phyloP scores from a whole-genome alignment of 352 stramenopile species.

The Phytophthora europaea region DNA sequence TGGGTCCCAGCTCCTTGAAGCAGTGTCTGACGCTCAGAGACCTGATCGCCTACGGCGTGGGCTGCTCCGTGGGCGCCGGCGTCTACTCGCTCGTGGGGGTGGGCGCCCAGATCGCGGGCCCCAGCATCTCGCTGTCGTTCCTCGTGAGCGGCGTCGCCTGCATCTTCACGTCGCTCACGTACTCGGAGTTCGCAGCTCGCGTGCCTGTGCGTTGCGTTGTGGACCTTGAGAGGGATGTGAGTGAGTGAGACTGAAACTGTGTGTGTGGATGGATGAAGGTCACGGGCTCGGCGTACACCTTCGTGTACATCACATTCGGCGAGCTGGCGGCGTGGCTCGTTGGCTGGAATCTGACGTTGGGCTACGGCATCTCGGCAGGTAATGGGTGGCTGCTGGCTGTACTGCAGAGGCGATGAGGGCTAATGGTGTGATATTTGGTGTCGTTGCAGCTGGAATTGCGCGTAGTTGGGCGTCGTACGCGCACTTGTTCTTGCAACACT shows the following conservation, averaged over 20 bases:
- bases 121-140: constrained; percentile 93
- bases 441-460: constrained; percentile 81
- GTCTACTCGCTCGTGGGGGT: constrained; percentile 94
- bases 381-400: not conserved
- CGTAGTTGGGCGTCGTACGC: constrained; percentile 93
- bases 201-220: constrained; percentile 67
- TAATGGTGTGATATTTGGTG: not conserved
- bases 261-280: constrained; percentile 51
- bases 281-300: constrained; percentile 92
- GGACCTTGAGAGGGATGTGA: not conserved
- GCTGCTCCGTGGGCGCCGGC: constrained; percentile 92
- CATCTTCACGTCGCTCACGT: constrained; percentile 93
- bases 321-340: constrained; percentile 92
- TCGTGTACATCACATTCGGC: constrained; percentile 90
- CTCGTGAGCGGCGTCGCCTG: constrained; percentile 89
- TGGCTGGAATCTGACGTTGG: constrained; percentile 94
- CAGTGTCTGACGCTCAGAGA: constrained; percentile 82
- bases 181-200: constrained; percentile 91
- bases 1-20: constrained; percentile 51
- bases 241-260: constrained; percentile 5
- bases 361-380: constrained; percentile 93
- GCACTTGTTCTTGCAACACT: constrained; percentile 82
- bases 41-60: constrained; percentile 91
- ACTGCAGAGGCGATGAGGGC: not conserved
- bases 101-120: constrained; percentile 86